These are phyloP conservation scores for Alternaria alternata DNA, from an alignment of 2,329 filamentous ascomycete species.

Conservation along the genomic window DNA sequence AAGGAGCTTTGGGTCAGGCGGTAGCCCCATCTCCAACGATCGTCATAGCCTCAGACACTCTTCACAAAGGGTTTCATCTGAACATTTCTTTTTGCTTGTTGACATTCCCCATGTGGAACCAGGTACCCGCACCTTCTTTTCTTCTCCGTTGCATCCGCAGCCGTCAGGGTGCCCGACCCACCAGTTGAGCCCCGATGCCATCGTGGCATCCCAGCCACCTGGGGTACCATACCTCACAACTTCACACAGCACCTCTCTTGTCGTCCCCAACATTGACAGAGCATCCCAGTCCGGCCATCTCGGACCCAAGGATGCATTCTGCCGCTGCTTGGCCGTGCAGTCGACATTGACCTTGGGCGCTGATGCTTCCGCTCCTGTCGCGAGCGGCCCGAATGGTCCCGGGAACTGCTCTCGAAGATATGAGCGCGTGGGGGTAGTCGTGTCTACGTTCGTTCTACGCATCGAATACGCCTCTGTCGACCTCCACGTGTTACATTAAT, in stretches of 20 bases:
- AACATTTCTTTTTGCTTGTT: neutral
- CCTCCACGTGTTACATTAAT: neutral
- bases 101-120: neutral
- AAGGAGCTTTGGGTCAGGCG: neutral
- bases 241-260: neutral
- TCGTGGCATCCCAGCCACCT: neutral
- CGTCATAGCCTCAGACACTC: neutral
- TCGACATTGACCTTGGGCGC: constrained; percentile 6
- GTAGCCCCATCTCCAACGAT: neutral
- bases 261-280: constrained; percentile 52
- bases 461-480: neutral
- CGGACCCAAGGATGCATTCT: constrained; percentile 57
- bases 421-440: constrained; percentile 2
- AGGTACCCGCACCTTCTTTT: neutral
- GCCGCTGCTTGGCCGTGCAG: constrained; percentile 6
- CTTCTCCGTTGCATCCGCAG: constrained; percentile 4
- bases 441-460: neutral
- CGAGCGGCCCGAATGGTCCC: constrained; percentile 10
- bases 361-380: constrained; percentile 11
- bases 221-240: constrained; percentile 1
- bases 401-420: constrained; percentile 1
- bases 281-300: constrained; percentile 57
- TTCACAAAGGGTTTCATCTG: neutral
- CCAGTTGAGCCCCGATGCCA: neutral
- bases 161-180: neutral